These are phyloP conservation scores for Xylariaceae sp. DNA, from an alignment of 2,329 filamentous ascomycete genomes.

Conservation along the genomic window DNA sequence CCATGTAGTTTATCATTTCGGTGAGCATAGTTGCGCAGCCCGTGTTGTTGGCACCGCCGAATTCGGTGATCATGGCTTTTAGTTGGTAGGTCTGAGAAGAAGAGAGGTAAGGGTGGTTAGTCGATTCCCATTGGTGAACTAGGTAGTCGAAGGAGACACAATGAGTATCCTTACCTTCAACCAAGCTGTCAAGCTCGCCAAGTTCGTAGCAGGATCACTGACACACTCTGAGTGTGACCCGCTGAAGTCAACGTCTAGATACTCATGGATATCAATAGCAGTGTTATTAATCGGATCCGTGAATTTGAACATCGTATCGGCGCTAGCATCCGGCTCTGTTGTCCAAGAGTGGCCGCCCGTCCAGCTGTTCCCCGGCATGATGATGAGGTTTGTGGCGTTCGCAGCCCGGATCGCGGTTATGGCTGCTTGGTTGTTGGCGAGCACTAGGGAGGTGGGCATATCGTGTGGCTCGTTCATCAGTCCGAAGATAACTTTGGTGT, in stretches of 20 bases:
- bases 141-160: background rate
- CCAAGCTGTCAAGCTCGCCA: constrained; percentile 43
- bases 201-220: constrained; percentile 36
- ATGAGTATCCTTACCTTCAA: constrained; percentile 29
- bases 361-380: constrained; percentile 48
- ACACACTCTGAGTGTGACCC: constrained; percentile 41
- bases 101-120: background rate
- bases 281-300: constrained; percentile 45
- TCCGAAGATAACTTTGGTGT: constrained; percentile 47
- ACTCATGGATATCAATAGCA: constrained; percentile 49
- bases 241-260: constrained; percentile 47
- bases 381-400: constrained; percentile 43
- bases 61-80: constrained; percentile 48
- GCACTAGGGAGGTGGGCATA: constrained; percentile 42
- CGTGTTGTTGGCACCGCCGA: constrained; percentile 44
- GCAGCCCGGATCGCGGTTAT: constrained; percentile 41
- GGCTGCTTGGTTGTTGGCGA: constrained; percentile 45
- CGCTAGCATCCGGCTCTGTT: constrained; percentile 36
- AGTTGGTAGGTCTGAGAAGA: constrained; percentile 19
- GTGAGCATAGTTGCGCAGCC: constrained; percentile 38
- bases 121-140: constrained; percentile 4
- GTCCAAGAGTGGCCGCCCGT: constrained; percentile 47
- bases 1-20: constrained; percentile 43
- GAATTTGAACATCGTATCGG: constrained; percentile 39
- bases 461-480: constrained; percentile 51